Percentiles rank a stretch among this genome's conserved stretches.
These are phyloP conservation scores for Trypanosomatidae sp. DNA, from an alignment of 208 protist species.

Conservation along the genomic window DNA sequence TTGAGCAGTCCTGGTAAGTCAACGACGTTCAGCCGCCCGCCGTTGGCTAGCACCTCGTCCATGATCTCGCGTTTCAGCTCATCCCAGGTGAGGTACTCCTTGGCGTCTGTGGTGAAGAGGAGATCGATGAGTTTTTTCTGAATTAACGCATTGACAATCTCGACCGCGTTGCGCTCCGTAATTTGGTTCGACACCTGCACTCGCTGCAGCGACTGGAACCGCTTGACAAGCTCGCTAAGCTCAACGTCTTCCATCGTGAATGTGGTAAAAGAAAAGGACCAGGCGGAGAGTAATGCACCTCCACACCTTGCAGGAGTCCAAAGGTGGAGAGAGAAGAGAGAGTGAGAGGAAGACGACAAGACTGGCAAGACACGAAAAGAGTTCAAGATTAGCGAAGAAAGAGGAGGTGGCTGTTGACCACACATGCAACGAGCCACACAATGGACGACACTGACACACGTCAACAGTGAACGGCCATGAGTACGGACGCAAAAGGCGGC, in stretches of 20 bases:
- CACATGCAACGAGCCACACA: not conserved
- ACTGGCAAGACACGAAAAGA: not conserved
- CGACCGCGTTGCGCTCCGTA: conserved; percentile 78
- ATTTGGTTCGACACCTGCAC: conserved; percentile 69
- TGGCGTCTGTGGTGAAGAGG: conserved; percentile 77
- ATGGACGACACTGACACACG: not conserved
- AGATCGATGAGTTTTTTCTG: conserved; percentile 71
- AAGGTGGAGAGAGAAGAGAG: not conserved
- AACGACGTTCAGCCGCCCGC: conserved; percentile 73
- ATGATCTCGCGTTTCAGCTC: conserved; percentile 74
- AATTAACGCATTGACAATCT: conserved; percentile 75
- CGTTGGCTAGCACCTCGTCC: conserved; percentile 71
- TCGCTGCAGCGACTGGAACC: conserved; percentile 69
- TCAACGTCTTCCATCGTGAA: conserved; percentile 43
- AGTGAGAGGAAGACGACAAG: not conserved
- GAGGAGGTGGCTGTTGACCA: not conserved
- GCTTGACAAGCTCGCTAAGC: conserved; percentile 59
- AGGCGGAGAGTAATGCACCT: not conserved
- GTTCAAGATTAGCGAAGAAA: not conserved
- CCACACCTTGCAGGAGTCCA: not conserved
- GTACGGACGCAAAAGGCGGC: not conserved
- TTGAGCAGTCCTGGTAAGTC: conserved; percentile 71
- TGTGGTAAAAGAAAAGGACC: not conserved
- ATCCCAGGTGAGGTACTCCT: conserved; percentile 86
- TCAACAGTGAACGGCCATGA: not conserved